Percentiles rank a stretch among this genome's conserved stretches.
phyloP scores from a whole-genome alignment of 2,329 filamentous ascomycete species.

The Aspergillus piperis region DNA sequence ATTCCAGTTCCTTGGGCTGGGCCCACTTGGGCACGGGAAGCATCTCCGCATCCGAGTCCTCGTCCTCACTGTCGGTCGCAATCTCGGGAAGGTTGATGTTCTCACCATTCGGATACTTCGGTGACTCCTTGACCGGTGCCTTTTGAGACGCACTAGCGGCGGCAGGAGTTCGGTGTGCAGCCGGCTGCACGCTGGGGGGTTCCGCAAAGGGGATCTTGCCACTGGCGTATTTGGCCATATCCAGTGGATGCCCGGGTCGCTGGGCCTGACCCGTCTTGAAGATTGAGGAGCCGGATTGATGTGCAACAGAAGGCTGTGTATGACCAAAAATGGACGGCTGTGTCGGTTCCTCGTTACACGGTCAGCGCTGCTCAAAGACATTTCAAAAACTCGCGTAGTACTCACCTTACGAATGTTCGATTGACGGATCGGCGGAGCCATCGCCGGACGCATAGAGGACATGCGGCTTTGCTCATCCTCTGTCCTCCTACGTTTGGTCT shows the following conservation, averaged over 20 bases:
- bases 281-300: constrained; percentile 34
- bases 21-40: constrained; percentile 80
- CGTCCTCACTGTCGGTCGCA: constrained; percentile 88
- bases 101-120: constrained; percentile 85
- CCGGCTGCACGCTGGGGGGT: constrained; percentile 53
- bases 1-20: constrained; percentile 77
- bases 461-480: constrained; percentile 67
- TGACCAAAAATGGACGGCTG: constrained; percentile 46
- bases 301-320: constrained; percentile 37
- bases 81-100: constrained; percentile 92
- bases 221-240: constrained; percentile 85
- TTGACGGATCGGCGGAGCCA: constrained; percentile 81
- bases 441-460: constrained; percentile 64
- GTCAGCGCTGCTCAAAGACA: neutral
- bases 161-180: constrained; percentile 66
- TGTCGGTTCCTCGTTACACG: constrained; percentile 27
- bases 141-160: constrained; percentile 52
- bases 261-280: constrained; percentile 54
- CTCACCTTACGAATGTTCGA: constrained; percentile 66
- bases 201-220: constrained; percentile 88
- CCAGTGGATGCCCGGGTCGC: constrained; percentile 69
- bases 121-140: constrained; percentile 64
- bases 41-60: constrained; percentile 65
- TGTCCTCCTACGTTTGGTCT: constrained; percentile 78
- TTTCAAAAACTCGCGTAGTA: neutral